These are phyloP conservation scores for Peniophora sp. DNA, from an alignment of 1,284 basidiomycete species.

Conservation along the genomic window DNA sequence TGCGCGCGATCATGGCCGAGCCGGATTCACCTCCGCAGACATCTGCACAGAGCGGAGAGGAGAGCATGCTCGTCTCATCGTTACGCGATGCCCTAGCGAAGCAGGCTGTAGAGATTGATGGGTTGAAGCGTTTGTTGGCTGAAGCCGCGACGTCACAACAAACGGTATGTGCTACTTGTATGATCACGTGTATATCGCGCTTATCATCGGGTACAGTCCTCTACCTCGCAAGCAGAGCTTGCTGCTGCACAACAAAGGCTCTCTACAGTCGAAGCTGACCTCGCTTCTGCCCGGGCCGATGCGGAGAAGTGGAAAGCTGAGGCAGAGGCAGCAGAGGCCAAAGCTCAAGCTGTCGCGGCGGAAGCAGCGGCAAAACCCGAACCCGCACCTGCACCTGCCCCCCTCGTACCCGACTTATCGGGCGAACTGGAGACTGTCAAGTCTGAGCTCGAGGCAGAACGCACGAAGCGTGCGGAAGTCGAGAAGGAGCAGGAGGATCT, in stretches of 20 bases:
- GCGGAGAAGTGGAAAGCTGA: not conserved
- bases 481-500: slow-evolving; percentile 95
- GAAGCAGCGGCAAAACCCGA: not conserved
- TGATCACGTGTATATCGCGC: not conserved
- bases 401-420: too few species aligned
- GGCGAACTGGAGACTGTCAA: slow-evolving; percentile 35
- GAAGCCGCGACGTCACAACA: slow-evolving; percentile 15
- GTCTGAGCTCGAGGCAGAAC: slow-evolving; percentile 43
- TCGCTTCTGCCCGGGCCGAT: slow-evolving; percentile 4
- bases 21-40: slow-evolving; percentile 54
- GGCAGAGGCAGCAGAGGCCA: not conserved
- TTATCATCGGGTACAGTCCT: not conserved
- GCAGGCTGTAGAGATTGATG: slow-evolving; percentile 72
- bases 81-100: slow-evolving; percentile 74
- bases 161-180: slow-evolving; percentile 22
- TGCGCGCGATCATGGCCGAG: slow-evolving; percentile 57
- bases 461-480: slow-evolving; percentile 66
- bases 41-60: slow-evolving; percentile 62
- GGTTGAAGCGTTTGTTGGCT: slow-evolving; percentile 47
- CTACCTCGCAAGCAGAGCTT: not conserved
- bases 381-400: not conserved
- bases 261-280: not conserved
- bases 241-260: not conserved
- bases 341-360: not conserved
- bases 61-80: slow-evolving; percentile 71